phyloP scores from a whole-genome alignment of 805 yeast species.

The Blastobotrys robertii region DNA sequence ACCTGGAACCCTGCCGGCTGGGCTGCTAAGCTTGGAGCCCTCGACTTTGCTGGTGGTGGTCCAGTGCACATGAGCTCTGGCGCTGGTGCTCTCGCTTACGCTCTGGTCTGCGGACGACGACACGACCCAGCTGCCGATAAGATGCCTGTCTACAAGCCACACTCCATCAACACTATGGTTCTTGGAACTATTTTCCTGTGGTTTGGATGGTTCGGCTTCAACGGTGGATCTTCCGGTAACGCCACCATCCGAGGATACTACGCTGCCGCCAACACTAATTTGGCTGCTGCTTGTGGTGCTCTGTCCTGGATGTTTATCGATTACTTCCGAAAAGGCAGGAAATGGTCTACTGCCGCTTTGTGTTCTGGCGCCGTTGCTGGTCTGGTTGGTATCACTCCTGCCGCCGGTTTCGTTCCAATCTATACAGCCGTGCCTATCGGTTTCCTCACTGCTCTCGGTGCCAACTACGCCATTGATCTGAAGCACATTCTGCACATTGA shows the following conservation, averaged over 20 bases:
- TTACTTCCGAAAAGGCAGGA: conserved; percentile 72
- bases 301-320: conserved; percentile 91
- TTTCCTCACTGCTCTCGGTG: conserved; percentile 59
- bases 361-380: conserved; percentile 93
- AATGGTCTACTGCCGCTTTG: conserved; percentile 90
- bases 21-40: conserved; percentile 59
- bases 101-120: conserved; percentile 86
- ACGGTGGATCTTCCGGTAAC: conserved; percentile 96
- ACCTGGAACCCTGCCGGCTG: conserved; percentile 95
- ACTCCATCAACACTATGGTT: conserved; percentile 81
- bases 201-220: conserved; percentile 99
- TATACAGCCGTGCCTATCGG: conserved; percentile 85
- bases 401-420: conserved; percentile 91
- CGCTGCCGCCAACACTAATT: conserved; percentile 84
- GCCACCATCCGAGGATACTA: conserved; percentile 90
- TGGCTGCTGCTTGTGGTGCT: conserved; percentile 92
- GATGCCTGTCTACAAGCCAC: conserved; percentile 88
- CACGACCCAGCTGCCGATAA: conserved; percentile 58
- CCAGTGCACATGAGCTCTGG: conserved; percentile 96
- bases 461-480: conserved; percentile 80
- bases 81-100: conserved; percentile 88
- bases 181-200: conserved; percentile 90
- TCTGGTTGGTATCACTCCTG: conserved; percentile 91
- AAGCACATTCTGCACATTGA: conserved; percentile 68
- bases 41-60: conserved; percentile 98